Base-by-base conservation (phyloP, 768 basidiomycete species). In the Podaxis pistillaris region DNA sequence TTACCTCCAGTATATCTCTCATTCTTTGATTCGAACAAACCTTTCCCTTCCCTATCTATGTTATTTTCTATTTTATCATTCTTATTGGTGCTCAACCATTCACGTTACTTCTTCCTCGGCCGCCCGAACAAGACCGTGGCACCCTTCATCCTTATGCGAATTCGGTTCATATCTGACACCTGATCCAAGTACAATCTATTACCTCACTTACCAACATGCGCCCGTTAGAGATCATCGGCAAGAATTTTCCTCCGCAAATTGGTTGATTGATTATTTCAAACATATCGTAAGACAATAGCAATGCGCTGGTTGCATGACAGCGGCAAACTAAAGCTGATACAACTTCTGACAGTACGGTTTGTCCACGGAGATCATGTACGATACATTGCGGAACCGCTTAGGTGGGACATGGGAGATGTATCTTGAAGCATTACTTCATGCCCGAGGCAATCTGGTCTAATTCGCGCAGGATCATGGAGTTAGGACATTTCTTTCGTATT, bases 401-500 rank as follows among this genome's bases (percentile, higher is more conserved):
- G 2, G 22, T 7, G 19, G 24, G 24, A 9, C 3, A 50, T 24
- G 15, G n/a, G 41, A 53, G 30, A 33, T 26, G 28, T 53, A 9
- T n/a, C 4, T 17, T 53, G 17, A 13, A 33, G 28, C 11, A 36
- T 81, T 72, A 91, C 70, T 88, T 90, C 88, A 92, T 91, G 2
- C 81, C 81, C 7, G 83, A 71, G 12, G 81, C 76, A 37, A 90
- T 76, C 66, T 81, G 82, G 50, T 91, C 90, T 22, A 95, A 74
- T 72, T 96, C 94, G 56, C 94, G 78, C 47, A 84, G 83, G 55
- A 93, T 87, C 72, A 95, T 73, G 1, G 89, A 86, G 72, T 94
- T 94, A 12, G 94, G 94, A 66, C 88, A 90, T 58, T 78, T 86
- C 69, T 83, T 84, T 63, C 85, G 82, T 66, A 96, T 73, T 65